Evolutionary conservation across 139 green algal genomes (phyloP).

Genomic region (Volvox africanus): DNA sequence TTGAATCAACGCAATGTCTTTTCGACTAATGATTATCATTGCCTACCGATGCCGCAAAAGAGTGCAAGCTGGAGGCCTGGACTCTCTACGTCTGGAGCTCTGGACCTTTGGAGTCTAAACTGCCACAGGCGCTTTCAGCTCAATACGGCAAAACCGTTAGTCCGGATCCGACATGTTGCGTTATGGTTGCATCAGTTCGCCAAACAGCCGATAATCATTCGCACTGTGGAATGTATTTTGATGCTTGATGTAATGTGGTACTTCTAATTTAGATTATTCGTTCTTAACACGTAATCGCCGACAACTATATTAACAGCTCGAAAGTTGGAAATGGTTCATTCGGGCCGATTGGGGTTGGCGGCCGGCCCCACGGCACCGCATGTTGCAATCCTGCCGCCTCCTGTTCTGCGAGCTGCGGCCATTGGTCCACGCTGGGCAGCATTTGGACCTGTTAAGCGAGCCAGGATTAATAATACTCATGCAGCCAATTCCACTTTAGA

Average conservation of each 20-base stretch:
- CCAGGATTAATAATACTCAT: background rate
- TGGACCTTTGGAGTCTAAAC: too few relatives aligned
- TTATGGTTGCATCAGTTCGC: background rate
- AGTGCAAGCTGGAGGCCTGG: too few relatives aligned
- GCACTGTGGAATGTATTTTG: background rate
- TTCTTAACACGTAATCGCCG: background rate
- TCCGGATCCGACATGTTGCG: background rate
- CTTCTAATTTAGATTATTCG: background rate
- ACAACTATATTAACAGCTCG: background rate
- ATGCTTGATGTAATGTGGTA: background rate
- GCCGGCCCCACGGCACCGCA: background rate
- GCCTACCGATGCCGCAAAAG: too few relatives aligned
- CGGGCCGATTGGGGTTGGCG: background rate
- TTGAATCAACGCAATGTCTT: too few relatives aligned
- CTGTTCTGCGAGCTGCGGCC: background rate
- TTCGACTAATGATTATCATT: too few relatives aligned
- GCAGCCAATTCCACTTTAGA: constrained; percentile 32
- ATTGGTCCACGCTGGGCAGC: background rate
- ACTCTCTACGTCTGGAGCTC: too few relatives aligned
- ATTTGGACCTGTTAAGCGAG: background rate
- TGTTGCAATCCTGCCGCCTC: background rate
- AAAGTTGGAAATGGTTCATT: background rate
- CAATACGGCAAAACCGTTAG: background rate
- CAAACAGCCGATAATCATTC: background rate
- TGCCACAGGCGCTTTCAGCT: too few relatives aligned